These are phyloP conservation scores for Curvularia eragrostidis DNA, from an alignment of 2,329 filamentous ascomycete genomes.

Conservation along the genomic window DNA sequence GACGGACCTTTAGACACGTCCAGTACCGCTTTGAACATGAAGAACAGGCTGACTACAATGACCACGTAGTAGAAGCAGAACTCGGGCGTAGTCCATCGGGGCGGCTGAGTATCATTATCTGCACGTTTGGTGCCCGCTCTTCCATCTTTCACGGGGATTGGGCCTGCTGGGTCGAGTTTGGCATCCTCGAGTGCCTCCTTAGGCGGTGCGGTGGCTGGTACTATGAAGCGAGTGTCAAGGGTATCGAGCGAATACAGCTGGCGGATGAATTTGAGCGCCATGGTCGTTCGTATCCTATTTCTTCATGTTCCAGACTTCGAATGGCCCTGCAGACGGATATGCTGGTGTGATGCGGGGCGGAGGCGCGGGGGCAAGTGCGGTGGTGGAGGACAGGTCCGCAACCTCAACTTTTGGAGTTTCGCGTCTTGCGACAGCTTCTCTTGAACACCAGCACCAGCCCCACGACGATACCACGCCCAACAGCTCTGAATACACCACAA, in stretches of 20 bases:
- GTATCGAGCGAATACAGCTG: slow-evolving; percentile 70
- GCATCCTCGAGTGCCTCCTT: slow-evolving; percentile 48
- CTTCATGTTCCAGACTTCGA: slow-evolving; percentile 26
- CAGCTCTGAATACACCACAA: slow-evolving; percentile 3
- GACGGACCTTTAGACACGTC: slow-evolving; percentile 79
- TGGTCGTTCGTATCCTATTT: slow-evolving; percentile 32
- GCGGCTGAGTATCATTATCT: slow-evolving; percentile 60
- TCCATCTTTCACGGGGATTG: slow-evolving; percentile 35
- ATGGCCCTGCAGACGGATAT: not conserved
- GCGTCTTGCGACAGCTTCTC: slow-evolving; percentile 39
- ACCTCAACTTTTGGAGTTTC: slow-evolving; percentile 36
- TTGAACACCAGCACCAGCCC: slow-evolving; percentile 35
- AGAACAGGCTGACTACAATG: slow-evolving; percentile 71
- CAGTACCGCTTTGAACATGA: slow-evolving; percentile 91
- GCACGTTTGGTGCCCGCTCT: slow-evolving; percentile 28
- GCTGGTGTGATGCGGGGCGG: slow-evolving; percentile 16
- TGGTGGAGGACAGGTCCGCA: slow-evolving; percentile 23
- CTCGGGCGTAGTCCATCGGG: slow-evolving; percentile 86
- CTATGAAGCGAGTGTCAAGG: slow-evolving; percentile 75
- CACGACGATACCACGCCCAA: slow-evolving; percentile 20
- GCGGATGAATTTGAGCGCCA: slow-evolving; percentile 56
- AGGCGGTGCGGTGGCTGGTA: slow-evolving; percentile 70
- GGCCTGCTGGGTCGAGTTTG: slow-evolving; percentile 41
- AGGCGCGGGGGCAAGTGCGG: slow-evolving; percentile 25
- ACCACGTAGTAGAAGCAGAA: slow-evolving; percentile 81